Evolutionary conservation across 2,329 filamentous ascomycete genomes (phyloP), one percentile per base, ranked within the genome.

Genomic region (Bipolaris bicolor): DNA sequence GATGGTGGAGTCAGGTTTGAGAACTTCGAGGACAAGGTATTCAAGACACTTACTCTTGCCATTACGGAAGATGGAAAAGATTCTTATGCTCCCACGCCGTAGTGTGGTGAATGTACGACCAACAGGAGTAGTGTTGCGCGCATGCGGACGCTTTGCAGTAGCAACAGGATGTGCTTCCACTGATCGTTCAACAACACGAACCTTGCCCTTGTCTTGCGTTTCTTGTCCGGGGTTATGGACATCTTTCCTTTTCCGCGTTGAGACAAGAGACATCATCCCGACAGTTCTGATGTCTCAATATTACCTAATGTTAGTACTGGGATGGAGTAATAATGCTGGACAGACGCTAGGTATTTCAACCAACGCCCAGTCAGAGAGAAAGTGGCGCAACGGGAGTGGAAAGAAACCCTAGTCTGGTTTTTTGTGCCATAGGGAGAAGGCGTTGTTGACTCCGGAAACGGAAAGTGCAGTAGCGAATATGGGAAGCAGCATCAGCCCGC

Each of bases 61-160:
- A 52, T 58, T 66, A n/a, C 72, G 67, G 39, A 76, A 74, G 46
- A 75, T 66, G 9, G 74, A 75, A 47, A 75, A 64, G 47, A 76
- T 66, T 55, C 64, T 73, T 50, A 75, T 50, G 55, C 72, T 69
- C 49, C 69, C 66, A 39, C 67, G 67, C 16, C 73, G 72, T 24
- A 76, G 50, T 26, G 65, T 70, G 31, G 55, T 67, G 40, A 75
- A 64, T 15, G 70, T 66, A 18, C 68, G 67, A 26, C 61, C 63
- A 22, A 62, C 68, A 5, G 67, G 64, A 7, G 64, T 58, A 50
- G 47, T 66, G 24, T 61, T 50, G 15, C 58, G 64, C 18, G 60
- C 29, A 10, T 58, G 63, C 41, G 63, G 61, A 7, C 62, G 41
- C 43, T 64, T 71, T 34, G 47, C 26, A 7, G 47, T 36, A 9